Evolutionary conservation across 306 rosid species (phyloP), one percentile per base, ranked within the genome.

Genomic region (Gynostemma pentaphyllum): DNA sequence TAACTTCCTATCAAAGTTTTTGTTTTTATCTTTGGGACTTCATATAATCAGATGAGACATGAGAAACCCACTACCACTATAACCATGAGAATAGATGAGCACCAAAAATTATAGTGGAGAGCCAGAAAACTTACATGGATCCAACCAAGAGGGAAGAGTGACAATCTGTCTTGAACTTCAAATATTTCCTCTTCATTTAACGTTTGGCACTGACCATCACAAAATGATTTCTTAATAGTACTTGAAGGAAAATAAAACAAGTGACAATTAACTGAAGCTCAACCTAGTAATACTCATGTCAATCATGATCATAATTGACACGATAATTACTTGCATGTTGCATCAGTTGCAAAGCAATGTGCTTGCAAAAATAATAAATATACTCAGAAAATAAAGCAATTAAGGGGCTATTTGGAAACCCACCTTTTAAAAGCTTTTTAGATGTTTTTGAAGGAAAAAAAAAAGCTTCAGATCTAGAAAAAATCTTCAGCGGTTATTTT

Each of bases 161-260:
- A 89, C 66, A 82, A 80, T 72, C 77, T 77, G 79, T 94, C 99
- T 80, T 94, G 99, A 85, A 86, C 87, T 77, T 94, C 99, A 86
- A 86, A 94, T 76, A 94, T 86, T 78, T 94, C 99, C 79, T 87
- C 99, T 81, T 94, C 99, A 61, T 89, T 85, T 87, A 94, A 84
- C 18, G 97, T 89, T 79, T 81, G 85, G 75, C 99, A 94, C 99
- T 94, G 89, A 69, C 36, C 70, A 74, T 41, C 53, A 62, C 61
- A 66, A 50, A 57, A 19, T 40, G 37, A 16, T 41, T 52, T 64
- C 45, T 65, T 13, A 19, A 22, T 19, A 30, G 15, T 37, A 54
- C 48, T 55, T 30, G 24, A 75, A 47, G 51, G 75, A 61, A 80
- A 45, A 4, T 24, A 52, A 23, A 53, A 24, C 5, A 47, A 42